Base-by-base conservation (phyloP, 2,329 filamentous ascomycete species). In the Acephala macrosclerotiorum region DNA sequence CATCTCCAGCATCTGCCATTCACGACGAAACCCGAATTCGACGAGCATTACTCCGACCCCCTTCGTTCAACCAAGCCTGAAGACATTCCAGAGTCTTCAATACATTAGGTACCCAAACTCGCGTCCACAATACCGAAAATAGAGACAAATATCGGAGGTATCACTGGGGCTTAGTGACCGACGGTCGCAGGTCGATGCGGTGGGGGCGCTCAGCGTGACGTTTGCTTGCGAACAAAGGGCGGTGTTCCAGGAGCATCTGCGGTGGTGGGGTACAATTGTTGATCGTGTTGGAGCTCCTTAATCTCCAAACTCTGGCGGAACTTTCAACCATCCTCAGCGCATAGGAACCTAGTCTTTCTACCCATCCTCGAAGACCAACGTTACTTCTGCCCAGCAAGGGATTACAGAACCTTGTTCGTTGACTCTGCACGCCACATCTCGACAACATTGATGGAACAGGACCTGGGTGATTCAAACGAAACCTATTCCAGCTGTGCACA, bases 121-220 rank as follows among this genome's bases (percentile, higher is more conserved):
- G 42, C 35, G 22, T 38, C 26, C 71, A 78, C 55, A 80, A 78
- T 5, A 60, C 47, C 18, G 47, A 36, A 22, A 29, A 22, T n/a
- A 22, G 22, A 58, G 36, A 57, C 80, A 81, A 7, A 79, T 81
- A 18, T 77, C 79, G 72, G 80, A 33, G 40, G 38, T 47, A 56
- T 60, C 59, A 64, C 25, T 60, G 61, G 47, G 65, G 40, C 36
- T 60, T 49, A 71, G 69, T 67, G 71, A 71, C 72, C 66, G 62
- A 60, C 65, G 72, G 71, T 72, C 71, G 68, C 64, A 69, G 66
- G 72, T 71, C 68, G 67, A 75, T 74, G 74, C 66, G 72, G 74
- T 68, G 72, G 74, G 66, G 68, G 71, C 63, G 72, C 65, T 56
- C 33, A 68, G 66, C 61, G 72, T 71, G 63, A 71, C 65, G 57